A percentile compares a stretch with the other conserved stretches of the same genome.
phyloP scores from a whole-genome alignment of 805 yeast species.

The Yarrowia sp. region DNA sequence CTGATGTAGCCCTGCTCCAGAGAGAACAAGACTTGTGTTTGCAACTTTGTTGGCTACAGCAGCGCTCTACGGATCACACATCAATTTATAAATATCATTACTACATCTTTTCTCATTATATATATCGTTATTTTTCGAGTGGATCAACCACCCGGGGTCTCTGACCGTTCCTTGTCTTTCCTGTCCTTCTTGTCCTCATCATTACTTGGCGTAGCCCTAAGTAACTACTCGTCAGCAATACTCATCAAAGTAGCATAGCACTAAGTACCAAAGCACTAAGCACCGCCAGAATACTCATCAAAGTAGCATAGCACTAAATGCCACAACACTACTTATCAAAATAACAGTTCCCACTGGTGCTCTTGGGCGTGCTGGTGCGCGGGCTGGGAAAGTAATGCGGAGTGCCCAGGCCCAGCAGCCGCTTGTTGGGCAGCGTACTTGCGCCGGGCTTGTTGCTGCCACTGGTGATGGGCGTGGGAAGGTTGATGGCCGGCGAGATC shows the following conservation, averaged over 20 bases:
- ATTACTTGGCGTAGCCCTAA: too few relatives aligned
- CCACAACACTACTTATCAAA: neutral
- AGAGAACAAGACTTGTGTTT: neutral
- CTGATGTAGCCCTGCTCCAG: constrained; percentile 4
- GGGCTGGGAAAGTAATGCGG: constrained; percentile 21
- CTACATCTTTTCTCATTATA: constrained; percentile 5
- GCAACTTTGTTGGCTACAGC: too few relatives aligned
- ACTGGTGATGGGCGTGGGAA: constrained; percentile 20
- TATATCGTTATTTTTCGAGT: constrained; percentile 10
- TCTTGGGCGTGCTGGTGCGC: neutral
- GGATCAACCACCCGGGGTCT: constrained; percentile 21
- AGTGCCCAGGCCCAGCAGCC: constrained; percentile 13
- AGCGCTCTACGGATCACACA: too few relatives aligned
- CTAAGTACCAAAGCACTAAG: too few relatives aligned
- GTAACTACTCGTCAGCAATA: too few relatives aligned
- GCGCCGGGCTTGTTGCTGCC: constrained; percentile 25
- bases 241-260: too few relatives aligned
- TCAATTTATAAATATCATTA: constrained; percentile 6
- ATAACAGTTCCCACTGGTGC: neutral
- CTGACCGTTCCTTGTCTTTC: neutral
- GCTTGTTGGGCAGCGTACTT: constrained; percentile 19
- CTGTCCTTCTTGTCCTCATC: neutral
- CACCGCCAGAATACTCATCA: too few relatives aligned
- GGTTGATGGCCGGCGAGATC: constrained; percentile 24
- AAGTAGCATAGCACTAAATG: too few relatives aligned